Evolutionary conservation across 441 rosid genomes (phyloP).

Genomic region (Populus tomentosa): DNA sequence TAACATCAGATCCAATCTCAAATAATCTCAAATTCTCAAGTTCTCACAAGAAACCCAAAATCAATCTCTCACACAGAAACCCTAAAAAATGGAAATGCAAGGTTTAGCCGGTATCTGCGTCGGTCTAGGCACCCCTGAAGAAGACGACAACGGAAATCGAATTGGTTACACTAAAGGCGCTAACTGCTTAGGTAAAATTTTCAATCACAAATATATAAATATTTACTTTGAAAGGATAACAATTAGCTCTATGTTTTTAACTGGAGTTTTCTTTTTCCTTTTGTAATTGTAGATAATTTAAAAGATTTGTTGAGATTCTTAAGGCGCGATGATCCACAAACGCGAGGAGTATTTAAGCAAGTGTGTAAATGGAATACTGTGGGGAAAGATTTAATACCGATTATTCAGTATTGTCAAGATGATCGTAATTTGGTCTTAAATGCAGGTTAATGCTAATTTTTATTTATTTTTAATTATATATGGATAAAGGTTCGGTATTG

Average conservation of each 20-base stretch:
- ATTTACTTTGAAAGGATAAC: background rate
- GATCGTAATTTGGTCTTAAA: conserved; percentile 68
- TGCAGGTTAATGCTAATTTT: conserved; percentile 44
- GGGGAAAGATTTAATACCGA: conserved; percentile 86
- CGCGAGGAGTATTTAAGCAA: conserved; percentile 84
- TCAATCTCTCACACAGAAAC: background rate
- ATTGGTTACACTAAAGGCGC: conserved; percentile 60
- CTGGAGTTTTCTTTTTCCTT: background rate
- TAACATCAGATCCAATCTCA: conserved; percentile 18
- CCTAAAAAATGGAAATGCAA: conserved; percentile 44
- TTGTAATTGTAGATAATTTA: conserved; percentile 48
- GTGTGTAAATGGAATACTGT: conserved; percentile 88
- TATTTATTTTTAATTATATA: background rate
- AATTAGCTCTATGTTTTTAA: background rate
- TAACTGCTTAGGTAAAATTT: conserved; percentile 54
- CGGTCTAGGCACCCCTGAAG: conserved; percentile 60
- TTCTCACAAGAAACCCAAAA: background rate
- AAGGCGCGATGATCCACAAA: conserved; percentile 86
- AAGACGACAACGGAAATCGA: conserved; percentile 46
- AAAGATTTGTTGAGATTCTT: conserved; percentile 86
- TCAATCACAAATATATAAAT: background rate
- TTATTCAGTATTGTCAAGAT: conserved; percentile 65
- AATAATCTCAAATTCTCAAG: background rate
- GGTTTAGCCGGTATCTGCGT: conserved; percentile 73
- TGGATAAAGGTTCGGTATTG: background rate